A percentile compares a stretch with the other conserved stretches of the same genome.
These are phyloP conservation scores for Anethum foeniculum DNA, from an alignment of 140 eudicot genomes.

Conservation along the genomic window DNA sequence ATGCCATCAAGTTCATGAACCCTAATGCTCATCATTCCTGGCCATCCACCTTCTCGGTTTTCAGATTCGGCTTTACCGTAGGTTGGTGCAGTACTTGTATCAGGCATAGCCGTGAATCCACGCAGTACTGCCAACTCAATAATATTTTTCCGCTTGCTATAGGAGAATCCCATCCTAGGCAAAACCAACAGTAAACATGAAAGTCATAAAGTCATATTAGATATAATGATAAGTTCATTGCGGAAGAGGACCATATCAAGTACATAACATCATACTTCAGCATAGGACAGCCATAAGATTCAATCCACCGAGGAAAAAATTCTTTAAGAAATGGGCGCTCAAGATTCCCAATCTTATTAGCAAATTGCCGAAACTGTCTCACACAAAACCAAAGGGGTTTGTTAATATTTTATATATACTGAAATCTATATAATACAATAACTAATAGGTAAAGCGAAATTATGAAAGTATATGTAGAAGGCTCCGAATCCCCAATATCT, in stretches of 20 bases:
- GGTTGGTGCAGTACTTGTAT: constrained; percentile 26
- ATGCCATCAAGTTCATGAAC: constrained; percentile 98
- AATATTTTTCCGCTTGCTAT: constrained; percentile 82
- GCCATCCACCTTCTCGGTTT: constrained; percentile 89
- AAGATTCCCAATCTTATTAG: constrained; percentile 92
- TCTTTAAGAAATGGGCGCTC: constrained; percentile 98
- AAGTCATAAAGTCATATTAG: constrained; percentile 20
- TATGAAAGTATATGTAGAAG: no score
- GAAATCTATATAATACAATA: no score
- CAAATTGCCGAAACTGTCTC: constrained; percentile 72
- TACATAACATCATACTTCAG: constrained; percentile 29
- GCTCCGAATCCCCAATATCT: no score
- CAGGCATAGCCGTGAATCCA: constrained; percentile 77
- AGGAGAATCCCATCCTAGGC: constrained; percentile 84
- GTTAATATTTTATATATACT: no score
- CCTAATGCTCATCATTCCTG: constrained; percentile 97
- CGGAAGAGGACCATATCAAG: constrained; percentile 6
- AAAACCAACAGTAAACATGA: constrained; percentile 15
- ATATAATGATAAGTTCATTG: constrained; percentile 10
- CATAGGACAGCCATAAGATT: constrained; percentile 91
- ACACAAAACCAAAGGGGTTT: no score
- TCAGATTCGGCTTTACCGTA: constrained; percentile 49
- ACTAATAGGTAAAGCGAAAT: no score
- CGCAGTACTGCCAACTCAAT: constrained; percentile 79
- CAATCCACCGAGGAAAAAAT: constrained; percentile 96